Percentiles rank a stretch among this genome's conserved stretches.
Evolutionary conservation across 1,284 basidiomycete species (phyloP).

Genomic region (Ganoderma leucocontextum): DNA sequence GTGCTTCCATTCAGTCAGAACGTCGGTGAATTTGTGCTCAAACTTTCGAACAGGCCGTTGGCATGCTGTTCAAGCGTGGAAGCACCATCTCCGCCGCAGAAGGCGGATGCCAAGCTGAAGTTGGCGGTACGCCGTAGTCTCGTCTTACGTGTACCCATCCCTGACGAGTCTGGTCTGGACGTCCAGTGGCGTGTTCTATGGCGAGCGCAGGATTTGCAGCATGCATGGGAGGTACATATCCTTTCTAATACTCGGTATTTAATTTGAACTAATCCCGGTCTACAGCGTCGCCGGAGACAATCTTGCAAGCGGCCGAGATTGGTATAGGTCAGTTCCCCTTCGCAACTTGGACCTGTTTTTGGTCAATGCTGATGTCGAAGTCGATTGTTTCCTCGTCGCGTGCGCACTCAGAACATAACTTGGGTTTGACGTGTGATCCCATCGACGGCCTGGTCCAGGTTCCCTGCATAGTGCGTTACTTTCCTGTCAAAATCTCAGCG

Average conservation of each 20-base stretch:
- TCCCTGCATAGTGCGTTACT: constrained; percentile 83
- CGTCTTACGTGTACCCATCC: background rate
- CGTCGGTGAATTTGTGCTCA: background rate
- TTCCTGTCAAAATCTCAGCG: background rate
- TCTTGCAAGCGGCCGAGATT: constrained; percentile 92
- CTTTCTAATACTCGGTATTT: background rate
- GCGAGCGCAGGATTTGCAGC: constrained; percentile 94
- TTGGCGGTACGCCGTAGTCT: constrained; percentile 63
- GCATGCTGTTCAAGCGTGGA: constrained; percentile 97
- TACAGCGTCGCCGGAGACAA: constrained; percentile 80
- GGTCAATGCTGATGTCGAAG: background rate
- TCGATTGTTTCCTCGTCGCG: constrained; percentile 16
- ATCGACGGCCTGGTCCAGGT: constrained; percentile 94
- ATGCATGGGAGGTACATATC: constrained; percentile 81
- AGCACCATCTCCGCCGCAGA: constrained; percentile 97
- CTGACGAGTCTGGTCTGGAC: constrained; percentile 17
- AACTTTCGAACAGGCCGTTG: constrained; percentile 68
- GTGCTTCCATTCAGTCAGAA: constrained; percentile 36
- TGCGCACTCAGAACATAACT: constrained; percentile 72
- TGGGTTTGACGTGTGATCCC: constrained; percentile 92
- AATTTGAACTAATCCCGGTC: background rate
- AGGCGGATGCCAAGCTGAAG: constrained; percentile 89
- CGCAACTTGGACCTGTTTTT: background rate
- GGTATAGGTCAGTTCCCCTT: constrained; percentile 75
- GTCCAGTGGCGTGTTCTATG: constrained; percentile 87